Evolutionary conservation across 2,329 filamentous ascomycete genomes (phyloP), one percentile per base, ranked within the genome.

Genomic region (Cytospora schulzeri): DNA sequence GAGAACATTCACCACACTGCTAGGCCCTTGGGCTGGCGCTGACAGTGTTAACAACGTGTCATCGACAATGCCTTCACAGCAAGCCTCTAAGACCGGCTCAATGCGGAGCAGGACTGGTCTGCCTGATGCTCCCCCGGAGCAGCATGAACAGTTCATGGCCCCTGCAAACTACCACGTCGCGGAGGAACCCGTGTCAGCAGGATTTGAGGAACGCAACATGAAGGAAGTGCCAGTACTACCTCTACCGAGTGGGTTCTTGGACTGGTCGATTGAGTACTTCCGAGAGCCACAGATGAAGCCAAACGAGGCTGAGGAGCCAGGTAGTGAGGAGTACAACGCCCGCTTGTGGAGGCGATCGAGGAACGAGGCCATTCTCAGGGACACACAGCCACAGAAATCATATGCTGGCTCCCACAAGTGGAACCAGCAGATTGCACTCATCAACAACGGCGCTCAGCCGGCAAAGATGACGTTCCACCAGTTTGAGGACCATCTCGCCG

Each of bases 201-300:
- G 88, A 0, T 97, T 91, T 72, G 79, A 86, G 68, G 80, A 86
- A 58, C 85, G 89, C 64, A 83, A 88, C 66, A 74, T 86, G 33
- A 80, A 83, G 1, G 80, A 86, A 60, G 70, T 80, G 12, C 89
- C 91, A 1, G 77, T 76, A 15, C 83, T 98, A 31, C 95, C 95
- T 1, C 76, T 99, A 22, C 85, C 85, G 66, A 97, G 93, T 74
- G 88, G 85, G 11, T 96, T 98, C 76, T 83, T 97, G 68, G 92
- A 97, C 68, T 99, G 94, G 93, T 97, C 93, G 4, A 93, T 95
- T 53, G 94, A 94, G 76, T 98, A 99, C 75, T 99, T 98, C 83
- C 91, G 93, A 33, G 93, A 98, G 76, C 95, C 95, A 35, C 95
- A 99, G 77, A 98, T 99, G 95, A 96, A 95, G 74, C 90, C 92